phyloP scores from a whole-genome alignment of 2,329 filamentous ascomycete genomes.

The Phaeosphaeria sp. region DNA sequence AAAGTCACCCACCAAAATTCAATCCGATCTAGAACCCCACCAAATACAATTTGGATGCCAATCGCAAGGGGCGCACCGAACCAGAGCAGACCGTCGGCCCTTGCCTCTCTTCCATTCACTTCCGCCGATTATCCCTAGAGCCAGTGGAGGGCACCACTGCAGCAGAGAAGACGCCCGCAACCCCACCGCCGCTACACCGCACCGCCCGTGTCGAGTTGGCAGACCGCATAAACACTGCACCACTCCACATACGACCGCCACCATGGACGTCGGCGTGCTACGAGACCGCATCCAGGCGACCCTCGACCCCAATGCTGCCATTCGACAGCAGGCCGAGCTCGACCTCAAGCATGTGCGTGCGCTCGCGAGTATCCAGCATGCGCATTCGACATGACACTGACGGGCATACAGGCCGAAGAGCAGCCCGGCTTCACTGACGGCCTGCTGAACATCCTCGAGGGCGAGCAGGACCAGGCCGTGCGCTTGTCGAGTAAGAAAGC shows the following conservation, averaged over 20 bases:
- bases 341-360: constrained; percentile 78
- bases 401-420: constrained; percentile 75
- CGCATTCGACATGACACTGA: constrained; percentile 30
- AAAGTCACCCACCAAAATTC: constrained; percentile 20
- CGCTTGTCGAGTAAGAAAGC: constrained; percentile 78
- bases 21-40: constrained; percentile 20
- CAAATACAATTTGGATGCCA: constrained; percentile 35
- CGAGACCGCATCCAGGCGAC: constrained; percentile 79
- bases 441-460: constrained; percentile 86
- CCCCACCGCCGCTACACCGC: constrained; percentile 27
- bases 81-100: constrained; percentile 19
- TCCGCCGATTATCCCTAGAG: constrained; percentile 15
- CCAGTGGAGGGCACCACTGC: constrained; percentile 20
- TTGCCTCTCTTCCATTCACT: constrained; percentile 13
- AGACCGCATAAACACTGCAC: constrained; percentile 14
- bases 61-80: constrained; percentile 32
- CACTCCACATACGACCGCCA: constrained; percentile 22
- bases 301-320: constrained; percentile 75
- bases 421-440: constrained; percentile 89
- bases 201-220: constrained; percentile 17
- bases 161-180: constrained; percentile 15
- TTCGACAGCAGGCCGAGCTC: constrained; percentile 76
- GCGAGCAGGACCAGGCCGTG: constrained; percentile 83
- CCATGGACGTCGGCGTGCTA: constrained; percentile 77
- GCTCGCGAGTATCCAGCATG: constrained; percentile 7